Evolutionary conservation across 441 rosid species (phyloP), one percentile per base, ranked within the genome.

Genomic region (Aleurites moluccanus): DNA sequence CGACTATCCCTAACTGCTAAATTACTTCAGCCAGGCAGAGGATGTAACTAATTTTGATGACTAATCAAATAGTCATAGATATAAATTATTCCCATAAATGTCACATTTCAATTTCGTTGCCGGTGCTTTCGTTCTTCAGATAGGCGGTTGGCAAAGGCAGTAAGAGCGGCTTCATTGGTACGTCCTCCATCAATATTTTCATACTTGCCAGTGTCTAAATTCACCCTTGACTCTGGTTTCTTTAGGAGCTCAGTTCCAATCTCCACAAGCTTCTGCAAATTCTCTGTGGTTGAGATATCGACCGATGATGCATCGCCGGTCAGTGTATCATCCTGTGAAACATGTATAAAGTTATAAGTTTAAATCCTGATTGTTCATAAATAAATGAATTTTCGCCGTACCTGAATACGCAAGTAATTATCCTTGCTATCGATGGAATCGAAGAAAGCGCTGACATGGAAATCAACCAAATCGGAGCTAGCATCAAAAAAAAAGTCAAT

Each of bases 321-420:
- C 68, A 83, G 57, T 5, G 33, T 60, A 61, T 77, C 81, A 11
- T 59, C 83, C 83, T 82, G 33, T 30, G 2, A 30, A 30, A 30
- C 33, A 30, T 30, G 33, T 30, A 30, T 30, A 30, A 30, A 30
- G 33, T 30, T 30, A 30, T 30, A 1, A 30, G 33, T 30, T 30
- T 30, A 30, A 2, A 30, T 30, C 33, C 33, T 30, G 33, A 30
- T 2, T 30, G 33, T 30, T 30, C 33, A 30, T 30, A 30, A 30
- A 30, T 1, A 30, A 30, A 30, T 30, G 33, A 30, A 30, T 30
- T 30, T 30, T 30, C 33, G 33, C 2, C 33, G 56, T 67, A 78
- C 84, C 79, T 81, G 80, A 69, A 78, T 79, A 13, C 82, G 73
- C 6, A 82, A 78, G 67, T 77, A 82, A 42, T 67, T 47, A 8